Percentiles rank a stretch among this genome's conserved stretches.
These are phyloP conservation scores for Leccinum fuscescens DNA, from an alignment of 1,284 basidiomycete genomes.

Conservation along the genomic window DNA sequence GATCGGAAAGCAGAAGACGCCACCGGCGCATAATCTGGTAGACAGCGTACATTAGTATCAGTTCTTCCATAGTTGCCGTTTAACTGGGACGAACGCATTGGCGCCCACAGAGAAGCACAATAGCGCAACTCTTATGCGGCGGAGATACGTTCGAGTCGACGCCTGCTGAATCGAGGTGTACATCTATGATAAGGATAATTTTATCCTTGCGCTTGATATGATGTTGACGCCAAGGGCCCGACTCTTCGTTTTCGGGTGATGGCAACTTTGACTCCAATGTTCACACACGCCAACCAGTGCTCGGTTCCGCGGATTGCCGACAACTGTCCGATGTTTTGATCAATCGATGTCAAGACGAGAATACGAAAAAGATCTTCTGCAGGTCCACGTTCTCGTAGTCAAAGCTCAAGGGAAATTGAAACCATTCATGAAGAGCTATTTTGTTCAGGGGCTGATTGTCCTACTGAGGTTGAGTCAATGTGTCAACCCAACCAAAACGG, in stretches of 20 bases:
- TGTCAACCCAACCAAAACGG: not conserved
- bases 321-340: too few species aligned
- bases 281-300: too few species aligned
- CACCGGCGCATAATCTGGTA: slow-evolving; percentile 64
- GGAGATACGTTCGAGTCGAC: slow-evolving; percentile 14
- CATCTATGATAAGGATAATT: slow-evolving; percentile 10
- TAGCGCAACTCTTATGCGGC: slow-evolving; percentile 28
- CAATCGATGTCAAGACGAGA: too few species aligned
- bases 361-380: too few species aligned
- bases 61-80: not conserved
- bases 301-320: too few species aligned
- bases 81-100: slow-evolving; percentile 54
- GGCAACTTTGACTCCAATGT: too few species aligned
- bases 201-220: not conserved
- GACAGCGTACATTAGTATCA: not conserved
- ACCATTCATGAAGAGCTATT: not conserved
- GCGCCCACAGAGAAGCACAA: slow-evolving; percentile 55
- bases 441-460: slow-evolving; percentile 12
- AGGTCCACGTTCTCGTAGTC: too few species aligned
- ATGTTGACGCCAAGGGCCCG: not conserved
- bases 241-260: too few species aligned
- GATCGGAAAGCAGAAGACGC: slow-evolving; percentile 73
- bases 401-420: too few species aligned
- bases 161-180: slow-evolving; percentile 9
- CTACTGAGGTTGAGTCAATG: not conserved